Conservation (phyloP, 768 basidiomycete genomes). For the Holtermanniella nyarrowii region DNA sequence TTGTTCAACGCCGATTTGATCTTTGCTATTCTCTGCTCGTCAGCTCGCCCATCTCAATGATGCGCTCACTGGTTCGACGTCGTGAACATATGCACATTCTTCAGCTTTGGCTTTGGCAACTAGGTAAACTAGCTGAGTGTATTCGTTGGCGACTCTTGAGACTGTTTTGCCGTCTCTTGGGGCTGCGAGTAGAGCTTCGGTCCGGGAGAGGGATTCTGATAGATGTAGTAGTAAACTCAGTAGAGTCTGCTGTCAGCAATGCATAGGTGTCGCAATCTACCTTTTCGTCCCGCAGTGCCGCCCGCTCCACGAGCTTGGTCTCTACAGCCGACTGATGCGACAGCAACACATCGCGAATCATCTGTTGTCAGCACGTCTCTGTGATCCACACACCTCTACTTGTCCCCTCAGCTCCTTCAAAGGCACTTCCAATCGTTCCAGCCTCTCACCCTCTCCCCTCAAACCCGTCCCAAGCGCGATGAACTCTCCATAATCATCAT, state of each 20-base stretch:
- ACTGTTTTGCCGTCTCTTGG: slow-evolving; percentile 40
- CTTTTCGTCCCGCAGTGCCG: slow-evolving; percentile 75
- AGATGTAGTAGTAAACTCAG: slow-evolving; percentile 81
- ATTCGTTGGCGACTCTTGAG: slow-evolving; percentile 75
- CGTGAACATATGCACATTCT: slow-evolving; percentile 66
- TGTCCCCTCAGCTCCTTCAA: slow-evolving; percentile 54
- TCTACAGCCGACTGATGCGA: slow-evolving; percentile 55
- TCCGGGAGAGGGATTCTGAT: slow-evolving; percentile 77
- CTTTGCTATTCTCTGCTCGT: slow-evolving; percentile 63
- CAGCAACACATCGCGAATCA: slow-evolving; percentile 11
- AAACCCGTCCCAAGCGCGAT: slow-evolving; percentile 90
- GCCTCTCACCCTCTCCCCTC: slow-evolving; percentile 65
- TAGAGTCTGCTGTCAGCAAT: slow-evolving; percentile 51
- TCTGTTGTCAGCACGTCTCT: slow-evolving; percentile 9
- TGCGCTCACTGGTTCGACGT: slow-evolving; percentile 66
- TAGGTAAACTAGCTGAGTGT: slow-evolving; percentile 84
- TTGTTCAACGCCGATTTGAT: slow-evolving; percentile 75
- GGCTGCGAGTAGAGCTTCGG: slow-evolving; percentile 62
- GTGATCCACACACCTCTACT: slow-evolving; percentile 52
- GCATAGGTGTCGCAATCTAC: slow-evolving; percentile 40
- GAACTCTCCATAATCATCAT: slow-evolving; percentile 96
- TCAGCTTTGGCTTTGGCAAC: slow-evolving; percentile 67
- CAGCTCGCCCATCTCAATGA: neutral
- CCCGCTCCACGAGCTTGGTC: slow-evolving; percentile 63
- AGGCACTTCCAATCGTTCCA: slow-evolving; percentile 60